Evolutionary conservation across 2,329 filamentous ascomycete genomes (phyloP).

Genomic region (Stenocarpella maydis): DNA sequence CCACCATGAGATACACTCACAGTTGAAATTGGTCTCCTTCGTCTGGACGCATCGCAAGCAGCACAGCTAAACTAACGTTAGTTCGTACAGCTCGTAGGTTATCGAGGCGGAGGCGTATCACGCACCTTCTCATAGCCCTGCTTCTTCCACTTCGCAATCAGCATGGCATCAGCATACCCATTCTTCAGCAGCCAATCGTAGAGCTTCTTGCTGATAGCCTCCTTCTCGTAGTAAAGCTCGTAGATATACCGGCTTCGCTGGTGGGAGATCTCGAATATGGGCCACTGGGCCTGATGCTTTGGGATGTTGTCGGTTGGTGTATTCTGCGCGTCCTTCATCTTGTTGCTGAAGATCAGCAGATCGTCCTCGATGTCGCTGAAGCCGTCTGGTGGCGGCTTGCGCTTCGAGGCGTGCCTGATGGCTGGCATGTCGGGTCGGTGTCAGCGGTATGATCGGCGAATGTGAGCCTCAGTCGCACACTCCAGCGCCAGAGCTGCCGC

Average conservation of each 20-base stretch:
- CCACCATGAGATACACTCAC: no score
- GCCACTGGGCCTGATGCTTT: constrained; percentile 93
- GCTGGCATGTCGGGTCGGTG: constrained; percentile 69
- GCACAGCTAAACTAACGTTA: constrained; percentile 71
- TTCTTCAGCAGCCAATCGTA: constrained; percentile 99
- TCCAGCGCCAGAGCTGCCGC: neutral
- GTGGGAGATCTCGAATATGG: constrained; percentile 96
- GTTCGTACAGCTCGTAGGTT: constrained; percentile 21
- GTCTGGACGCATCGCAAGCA: constrained; percentile 97
- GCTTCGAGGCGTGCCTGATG: constrained; percentile 76
- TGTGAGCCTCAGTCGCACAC: neutral
- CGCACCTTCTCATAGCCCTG: constrained; percentile 95
- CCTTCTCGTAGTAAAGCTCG: constrained; percentile 97
- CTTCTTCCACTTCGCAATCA: constrained; percentile 99
- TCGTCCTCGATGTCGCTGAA: constrained; percentile 90
- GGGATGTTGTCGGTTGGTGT: constrained; percentile 80
- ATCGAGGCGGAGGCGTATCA: constrained; percentile 22
- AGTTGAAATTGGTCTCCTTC: constrained; percentile 94
- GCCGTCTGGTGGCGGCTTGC: constrained; percentile 84
- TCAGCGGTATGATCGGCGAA: neutral
- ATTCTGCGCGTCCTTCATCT: constrained; percentile 96
- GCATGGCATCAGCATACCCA: constrained; percentile 89
- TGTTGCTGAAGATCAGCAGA: constrained; percentile 84
- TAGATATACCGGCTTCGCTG: constrained; percentile 94
- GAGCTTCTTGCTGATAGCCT: constrained; percentile 88